Evolutionary conservation across 2,329 filamentous ascomycete genomes (phyloP).

Genomic region (Fusarium tupiense): DNA sequence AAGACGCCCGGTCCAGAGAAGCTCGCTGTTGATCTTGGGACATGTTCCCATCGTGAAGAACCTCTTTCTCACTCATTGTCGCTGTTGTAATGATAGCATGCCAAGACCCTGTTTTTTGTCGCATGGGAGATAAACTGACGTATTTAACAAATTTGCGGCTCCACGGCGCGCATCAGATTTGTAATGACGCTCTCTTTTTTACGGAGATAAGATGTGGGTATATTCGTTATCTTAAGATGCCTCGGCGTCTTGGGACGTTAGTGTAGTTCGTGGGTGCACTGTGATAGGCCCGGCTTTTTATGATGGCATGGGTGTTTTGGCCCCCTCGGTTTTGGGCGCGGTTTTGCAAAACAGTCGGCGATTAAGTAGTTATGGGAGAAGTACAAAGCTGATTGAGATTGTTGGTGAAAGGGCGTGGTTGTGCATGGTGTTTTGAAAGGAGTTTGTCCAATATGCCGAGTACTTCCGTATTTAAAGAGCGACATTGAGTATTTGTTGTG

Average conservation of each 20-base stretch:
- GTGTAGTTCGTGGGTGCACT: not conserved
- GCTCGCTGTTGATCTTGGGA: not conserved
- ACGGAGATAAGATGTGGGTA: conserved; percentile 25
- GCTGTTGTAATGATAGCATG: not conserved
- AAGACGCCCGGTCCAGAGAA: not conserved
- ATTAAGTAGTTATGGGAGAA: not conserved
- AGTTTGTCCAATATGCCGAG: not conserved
- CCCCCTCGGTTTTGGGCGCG: not conserved
- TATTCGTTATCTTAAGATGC: not conserved
- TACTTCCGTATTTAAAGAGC: not conserved
- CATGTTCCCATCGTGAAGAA: not conserved
- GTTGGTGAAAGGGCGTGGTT: not conserved
- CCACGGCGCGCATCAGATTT: conserved; percentile 17
- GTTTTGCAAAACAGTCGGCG: not conserved
- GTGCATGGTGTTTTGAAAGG: not conserved
- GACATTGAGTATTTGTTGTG: not conserved
- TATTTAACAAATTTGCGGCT: conserved; percentile 8
- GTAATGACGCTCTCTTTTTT: conserved; percentile 15
- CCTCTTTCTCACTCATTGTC: not conserved
- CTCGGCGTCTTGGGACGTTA: conserved; percentile 1
- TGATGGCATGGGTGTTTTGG: not conserved
- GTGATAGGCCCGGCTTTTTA: not conserved
- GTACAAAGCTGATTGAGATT: not conserved
- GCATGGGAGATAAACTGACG: not conserved
- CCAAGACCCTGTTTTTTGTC: not conserved